A percentile compares a stretch with the other conserved stretches of the same genome.
Conservation (phyloP, 768 basidiomycete species). For the Clavulina sp. region DNA sequence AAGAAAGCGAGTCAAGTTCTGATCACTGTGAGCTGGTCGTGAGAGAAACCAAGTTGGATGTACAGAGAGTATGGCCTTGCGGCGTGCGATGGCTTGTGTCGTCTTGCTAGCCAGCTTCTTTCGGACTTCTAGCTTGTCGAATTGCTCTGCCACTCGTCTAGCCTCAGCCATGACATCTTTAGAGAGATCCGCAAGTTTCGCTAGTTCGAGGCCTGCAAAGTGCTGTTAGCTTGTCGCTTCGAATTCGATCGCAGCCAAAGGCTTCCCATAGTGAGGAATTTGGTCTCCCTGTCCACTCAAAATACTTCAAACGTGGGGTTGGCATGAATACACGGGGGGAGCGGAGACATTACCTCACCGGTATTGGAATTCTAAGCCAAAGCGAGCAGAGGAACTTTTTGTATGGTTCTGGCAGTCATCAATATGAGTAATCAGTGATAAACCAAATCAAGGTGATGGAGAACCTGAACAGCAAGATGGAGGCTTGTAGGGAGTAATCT, state of each 20-base stretch:
- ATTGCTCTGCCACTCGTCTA: slow-evolving; percentile 37
- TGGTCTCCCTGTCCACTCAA: slow-evolving; percentile 50
- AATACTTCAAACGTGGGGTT: slow-evolving; percentile 33
- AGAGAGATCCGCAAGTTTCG: slow-evolving; percentile 75
- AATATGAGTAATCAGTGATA: background rate
- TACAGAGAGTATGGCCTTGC: slow-evolving; percentile 56
- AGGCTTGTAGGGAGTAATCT: slow-evolving; percentile 30
- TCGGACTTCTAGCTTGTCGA: slow-evolving; percentile 39
- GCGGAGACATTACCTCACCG: slow-evolving; percentile 1
- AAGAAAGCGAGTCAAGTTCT: background rate
- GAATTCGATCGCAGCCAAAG: slow-evolving; percentile 3
- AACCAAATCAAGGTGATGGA: background rate
- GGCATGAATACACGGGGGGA: background rate
- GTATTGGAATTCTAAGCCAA: slow-evolving; percentile 63
- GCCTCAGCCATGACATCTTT: slow-evolving; percentile 46
- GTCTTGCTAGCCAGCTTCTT: slow-evolving; percentile 45
- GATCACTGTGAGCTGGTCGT: background rate
- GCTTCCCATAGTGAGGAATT: slow-evolving; percentile 52
- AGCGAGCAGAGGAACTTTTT: slow-evolving; percentile 17
- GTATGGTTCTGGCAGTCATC: background rate
- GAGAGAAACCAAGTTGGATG: background rate
- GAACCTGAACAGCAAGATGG: slow-evolving; percentile 68
- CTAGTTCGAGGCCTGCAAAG: slow-evolving; percentile 67
- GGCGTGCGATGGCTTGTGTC: slow-evolving; percentile 36
- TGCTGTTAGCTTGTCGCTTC: background rate